Evolutionary conservation across 768 basidiomycete species (phyloP).

Genomic region (Pisolithus marmoratus): DNA sequence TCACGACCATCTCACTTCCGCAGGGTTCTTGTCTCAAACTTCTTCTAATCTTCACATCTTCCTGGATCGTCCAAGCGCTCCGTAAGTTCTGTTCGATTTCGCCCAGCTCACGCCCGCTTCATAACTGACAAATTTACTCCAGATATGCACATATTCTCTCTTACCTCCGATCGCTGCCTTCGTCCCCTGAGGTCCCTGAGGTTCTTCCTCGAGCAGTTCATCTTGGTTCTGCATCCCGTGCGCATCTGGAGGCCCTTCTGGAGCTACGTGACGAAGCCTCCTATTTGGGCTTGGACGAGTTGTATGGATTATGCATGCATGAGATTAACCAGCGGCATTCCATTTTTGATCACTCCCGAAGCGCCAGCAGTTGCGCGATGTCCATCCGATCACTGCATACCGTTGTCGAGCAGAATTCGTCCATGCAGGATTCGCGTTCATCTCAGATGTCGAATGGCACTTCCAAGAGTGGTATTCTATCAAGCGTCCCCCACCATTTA

Average conservation of each 20-base stretch:
- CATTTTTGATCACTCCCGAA: constrained; percentile 34
- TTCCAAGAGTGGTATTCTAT: constrained; percentile 1
- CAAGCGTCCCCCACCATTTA: constrained; percentile 4
- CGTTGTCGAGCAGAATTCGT: constrained; percentile 49
- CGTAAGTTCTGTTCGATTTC: constrained; percentile 44
- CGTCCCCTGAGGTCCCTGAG: constrained; percentile 41
- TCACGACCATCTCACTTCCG: constrained; percentile 56
- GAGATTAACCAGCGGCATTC: constrained; percentile 55
- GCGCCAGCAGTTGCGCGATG: constrained; percentile 38
- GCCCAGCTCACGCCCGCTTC: neutral
- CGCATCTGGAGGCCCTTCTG: constrained; percentile 59
- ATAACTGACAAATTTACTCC: constrained; percentile 3
- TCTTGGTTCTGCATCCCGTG: constrained; percentile 36
- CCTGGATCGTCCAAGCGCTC: constrained; percentile 71
- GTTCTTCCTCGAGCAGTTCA: constrained; percentile 57
- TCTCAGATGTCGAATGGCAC: constrained; percentile 1
- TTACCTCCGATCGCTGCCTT: constrained; percentile 59
- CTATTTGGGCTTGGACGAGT: constrained; percentile 63
- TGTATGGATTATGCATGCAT: constrained; percentile 60
- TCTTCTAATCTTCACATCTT: constrained; percentile 61
- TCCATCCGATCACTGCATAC: constrained; percentile 60
- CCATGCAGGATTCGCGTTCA: constrained; percentile 8
- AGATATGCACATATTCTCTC: constrained; percentile 69
- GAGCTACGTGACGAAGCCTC: constrained; percentile 77
- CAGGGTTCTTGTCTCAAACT: constrained; percentile 44